These are phyloP conservation scores for Pseudocercospora eumusae DNA, from an alignment of 2,329 filamentous ascomycete genomes.

Conservation along the genomic window DNA sequence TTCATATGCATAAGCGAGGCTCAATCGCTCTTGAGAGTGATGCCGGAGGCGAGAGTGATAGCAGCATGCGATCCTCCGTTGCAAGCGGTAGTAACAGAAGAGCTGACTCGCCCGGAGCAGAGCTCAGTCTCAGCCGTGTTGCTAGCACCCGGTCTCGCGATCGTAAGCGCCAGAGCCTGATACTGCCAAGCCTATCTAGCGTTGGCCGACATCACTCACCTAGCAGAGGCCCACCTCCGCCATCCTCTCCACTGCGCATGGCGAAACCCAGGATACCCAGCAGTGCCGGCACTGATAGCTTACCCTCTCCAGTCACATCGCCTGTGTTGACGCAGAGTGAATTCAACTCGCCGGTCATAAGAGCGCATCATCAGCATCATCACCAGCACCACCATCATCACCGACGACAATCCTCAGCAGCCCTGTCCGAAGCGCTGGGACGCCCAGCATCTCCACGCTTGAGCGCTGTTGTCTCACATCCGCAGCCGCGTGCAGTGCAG, in stretches of 20 bases:
- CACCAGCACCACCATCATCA: conserved; percentile 68
- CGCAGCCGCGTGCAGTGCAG: conserved; percentile 82
- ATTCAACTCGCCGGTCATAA: conserved; percentile 70
- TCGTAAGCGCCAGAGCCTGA: conserved; percentile 81
- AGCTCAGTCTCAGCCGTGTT: conserved; percentile 73
- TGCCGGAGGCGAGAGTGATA: conserved; percentile 78
- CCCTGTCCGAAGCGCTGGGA: conserved; percentile 68
- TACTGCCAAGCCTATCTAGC: conserved; percentile 67
- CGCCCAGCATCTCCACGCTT: conserved; percentile 78
- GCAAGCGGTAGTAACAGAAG: conserved; percentile 59
- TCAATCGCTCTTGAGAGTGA: conserved; percentile 84
- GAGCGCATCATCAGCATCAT: conserved; percentile 47
- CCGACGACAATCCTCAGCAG: conserved; percentile 86
- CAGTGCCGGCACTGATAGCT: conserved; percentile 56
- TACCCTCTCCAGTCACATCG: conserved; percentile 85
- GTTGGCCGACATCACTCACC: conserved; percentile 88
- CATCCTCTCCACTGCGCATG: conserved; percentile 77
- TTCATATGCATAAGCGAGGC: conserved; percentile 65
- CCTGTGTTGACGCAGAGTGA: conserved; percentile 83
- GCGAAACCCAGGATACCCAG: conserved; percentile 73
- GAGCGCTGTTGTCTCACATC: conserved; percentile 71
- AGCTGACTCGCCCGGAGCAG: conserved; percentile 88
- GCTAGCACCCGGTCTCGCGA: conserved; percentile 69
- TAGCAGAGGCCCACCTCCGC: conserved; percentile 69
- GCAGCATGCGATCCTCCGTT: conserved; percentile 79